Conservation (phyloP, 805 yeast genomes). For the Metschnikowia dekortorum region DNA sequence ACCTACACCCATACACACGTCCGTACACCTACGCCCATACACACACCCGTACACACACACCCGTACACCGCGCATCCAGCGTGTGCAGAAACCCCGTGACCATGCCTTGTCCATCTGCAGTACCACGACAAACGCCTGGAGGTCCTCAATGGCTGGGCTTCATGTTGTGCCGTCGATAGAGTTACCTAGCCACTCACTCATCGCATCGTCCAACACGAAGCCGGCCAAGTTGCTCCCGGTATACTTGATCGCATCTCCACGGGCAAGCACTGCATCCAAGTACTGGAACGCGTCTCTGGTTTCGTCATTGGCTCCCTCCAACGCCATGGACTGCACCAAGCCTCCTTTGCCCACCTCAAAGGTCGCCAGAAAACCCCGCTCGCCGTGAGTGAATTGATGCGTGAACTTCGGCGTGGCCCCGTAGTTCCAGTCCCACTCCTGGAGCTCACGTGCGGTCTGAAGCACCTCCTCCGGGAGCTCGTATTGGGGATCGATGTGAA, state of each 20-base stretch:
- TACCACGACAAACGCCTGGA: too few relatives aligned
- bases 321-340: slow-evolving; percentile 19
- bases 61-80: too few relatives aligned
- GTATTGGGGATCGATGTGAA: slow-evolving; percentile 23
- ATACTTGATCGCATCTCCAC: slow-evolving; percentile 29
- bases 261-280: slow-evolving; percentile 23
- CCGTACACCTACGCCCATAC: too few relatives aligned
- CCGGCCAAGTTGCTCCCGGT: slow-evolving; percentile 44
- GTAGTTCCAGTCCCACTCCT: slow-evolving; percentile 69
- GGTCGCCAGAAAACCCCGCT: slow-evolving; percentile 27
- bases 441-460: slow-evolving; percentile 38
- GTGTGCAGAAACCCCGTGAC: too few relatives aligned
- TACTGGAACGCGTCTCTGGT: slow-evolving; percentile 26
- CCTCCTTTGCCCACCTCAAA: slow-evolving; percentile 47
- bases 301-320: slow-evolving; percentile 10
- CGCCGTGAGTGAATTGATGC: slow-evolving; percentile 39
- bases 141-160: background rate
- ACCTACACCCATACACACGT: too few relatives aligned
- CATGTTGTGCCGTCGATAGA: slow-evolving; percentile 42
- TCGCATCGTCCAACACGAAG: slow-evolving; percentile 36
- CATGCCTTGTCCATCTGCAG: too few relatives aligned
- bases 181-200: slow-evolving; percentile 44
- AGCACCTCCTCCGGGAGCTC: slow-evolving; percentile 37
- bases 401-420: slow-evolving; percentile 75
- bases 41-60: too few relatives aligned